Evolutionary conservation across 768 basidiomycete genomes (phyloP).

Genomic region (Trametes elegans): DNA sequence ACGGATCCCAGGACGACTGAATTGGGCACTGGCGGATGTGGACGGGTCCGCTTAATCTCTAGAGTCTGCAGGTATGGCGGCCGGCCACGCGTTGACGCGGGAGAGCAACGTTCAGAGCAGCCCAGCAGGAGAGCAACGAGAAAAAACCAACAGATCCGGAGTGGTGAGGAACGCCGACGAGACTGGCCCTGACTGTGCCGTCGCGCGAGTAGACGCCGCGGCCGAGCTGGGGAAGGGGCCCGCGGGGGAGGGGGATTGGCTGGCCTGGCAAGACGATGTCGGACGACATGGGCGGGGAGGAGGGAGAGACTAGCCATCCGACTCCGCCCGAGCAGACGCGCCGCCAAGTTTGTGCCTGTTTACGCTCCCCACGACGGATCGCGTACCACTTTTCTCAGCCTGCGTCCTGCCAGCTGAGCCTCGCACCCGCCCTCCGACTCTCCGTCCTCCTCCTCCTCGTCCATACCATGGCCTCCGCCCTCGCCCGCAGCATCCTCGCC

Average conservation of each 20-base stretch:
- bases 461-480: conserved; percentile 54
- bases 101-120: conserved; percentile 18
- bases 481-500: conserved; percentile 58
- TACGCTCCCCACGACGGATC: conserved; percentile 21
- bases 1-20: conserved; percentile 82
- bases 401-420: conserved; percentile 24
- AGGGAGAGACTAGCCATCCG: conserved; percentile 6
- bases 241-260: conserved; percentile 56
- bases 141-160: conserved; percentile 65
- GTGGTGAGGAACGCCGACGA: conserved; percentile 61
- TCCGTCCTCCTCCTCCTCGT: conserved; percentile 27
- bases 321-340: conserved; percentile 21
- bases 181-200: conserved; percentile 62
- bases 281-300: conserved; percentile 19
- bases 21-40: conserved; percentile 70
- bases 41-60: conserved; percentile 59
- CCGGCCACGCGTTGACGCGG: conserved; percentile 1
- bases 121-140: conserved; percentile 24
- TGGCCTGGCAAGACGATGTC: conserved; percentile 71
- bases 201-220: conserved; percentile 65
- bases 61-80: conserved; percentile 43
- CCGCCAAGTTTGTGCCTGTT: conserved; percentile 25
- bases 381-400: conserved; percentile 23
- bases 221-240: conserved; percentile 58
- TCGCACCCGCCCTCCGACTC: conserved; percentile 17